Base-by-base conservation (phyloP, 805 yeast genomes). In the Wickerhamiella occidentalis region DNA sequence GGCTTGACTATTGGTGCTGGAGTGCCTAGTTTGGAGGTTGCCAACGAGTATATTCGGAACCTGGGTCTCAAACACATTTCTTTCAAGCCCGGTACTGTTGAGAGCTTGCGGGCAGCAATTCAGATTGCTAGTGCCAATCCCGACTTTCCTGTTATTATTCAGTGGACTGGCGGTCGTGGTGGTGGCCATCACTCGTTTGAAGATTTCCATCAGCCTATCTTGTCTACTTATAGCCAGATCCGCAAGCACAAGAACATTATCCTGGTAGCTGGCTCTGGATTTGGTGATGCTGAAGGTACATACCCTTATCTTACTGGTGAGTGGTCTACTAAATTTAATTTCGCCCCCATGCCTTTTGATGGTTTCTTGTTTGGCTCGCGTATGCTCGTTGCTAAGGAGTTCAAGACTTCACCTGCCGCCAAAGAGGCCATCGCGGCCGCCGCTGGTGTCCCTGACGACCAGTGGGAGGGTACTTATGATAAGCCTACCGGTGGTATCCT, bases 151-250 rank as follows among this genome's bases (percentile, higher is more conserved):
- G 86, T 92, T 62, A 90, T 92, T 50, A 72, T 92, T 60, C 98
- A 92, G 74, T 92, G 99, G 99, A 92, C 99, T 52, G 98, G 97
- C 77, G 99, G 99, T 69, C 88, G 99, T 77, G 99, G 96, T 73
- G 99, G 99, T 77, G 99, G 99, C 64, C 99, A 92, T 68, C 99
- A 92, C 69, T 90, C 97, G 46, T 92, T 80, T 64, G 99, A 92
- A 75, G 99, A 92, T 72, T 87, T 90, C 92, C 98, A 92, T 69
- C 90, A 88, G 64, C 97, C 98, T 58, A 77, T 92, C 58, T 72
- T 92, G 64, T 95, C 86, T 68, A 92, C 92, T 90, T 92, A 92
- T 70, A 73, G 95, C 57, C 82, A 83, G 73, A 83, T 92, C 61
- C 84, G 99, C 77, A 82, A 86, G 70, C 82, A 87, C 61, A 64